Conservation (phyloP, 352 stramenopile genomes). For the Phytophthora litchii region DNA sequence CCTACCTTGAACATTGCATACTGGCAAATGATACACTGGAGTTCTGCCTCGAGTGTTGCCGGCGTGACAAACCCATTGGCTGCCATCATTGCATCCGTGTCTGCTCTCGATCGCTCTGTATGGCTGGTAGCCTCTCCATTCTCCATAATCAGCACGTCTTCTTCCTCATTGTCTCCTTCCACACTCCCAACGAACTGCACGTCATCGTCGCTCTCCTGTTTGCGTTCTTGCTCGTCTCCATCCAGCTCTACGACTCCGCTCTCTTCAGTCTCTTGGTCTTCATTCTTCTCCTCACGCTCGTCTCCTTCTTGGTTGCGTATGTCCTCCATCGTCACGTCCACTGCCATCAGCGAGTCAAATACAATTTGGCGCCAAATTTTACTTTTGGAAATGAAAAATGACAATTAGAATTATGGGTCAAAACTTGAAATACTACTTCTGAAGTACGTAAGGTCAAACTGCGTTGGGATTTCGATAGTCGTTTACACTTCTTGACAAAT, state of each 20-base stretch:
- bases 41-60: conserved; percentile 36
- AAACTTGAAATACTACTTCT: too few species aligned
- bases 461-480: too few species aligned
- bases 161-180: conserved; percentile 16
- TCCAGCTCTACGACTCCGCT: conserved; percentile 16
- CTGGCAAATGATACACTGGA: conserved; percentile 67
- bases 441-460: too few species aligned
- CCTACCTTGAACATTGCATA: conserved; percentile 58
- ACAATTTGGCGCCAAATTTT: conserved; percentile 1
- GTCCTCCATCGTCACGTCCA: conserved; percentile 18
- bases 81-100: conserved; percentile 22
- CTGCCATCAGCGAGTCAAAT: conserved; percentile 1
- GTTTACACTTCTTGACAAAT: too few species aligned
- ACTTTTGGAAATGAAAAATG: too few species aligned
- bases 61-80: conserved; percentile 25
- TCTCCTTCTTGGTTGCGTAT: conserved; percentile 5
- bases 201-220: conserved; percentile 30
- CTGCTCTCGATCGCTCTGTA: conserved; percentile 20
- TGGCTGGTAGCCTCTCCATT: not conserved
- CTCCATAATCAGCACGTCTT: conserved; percentile 16
- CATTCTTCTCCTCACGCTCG: not conserved
- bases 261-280: conserved; percentile 4
- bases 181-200: conserved; percentile 26
- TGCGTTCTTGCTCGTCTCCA: conserved; percentile 16
- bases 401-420: too few species aligned